These are phyloP conservation scores for Euphorbia lathyris DNA, from an alignment of 345 rosid species.

Conservation along the genomic window DNA sequence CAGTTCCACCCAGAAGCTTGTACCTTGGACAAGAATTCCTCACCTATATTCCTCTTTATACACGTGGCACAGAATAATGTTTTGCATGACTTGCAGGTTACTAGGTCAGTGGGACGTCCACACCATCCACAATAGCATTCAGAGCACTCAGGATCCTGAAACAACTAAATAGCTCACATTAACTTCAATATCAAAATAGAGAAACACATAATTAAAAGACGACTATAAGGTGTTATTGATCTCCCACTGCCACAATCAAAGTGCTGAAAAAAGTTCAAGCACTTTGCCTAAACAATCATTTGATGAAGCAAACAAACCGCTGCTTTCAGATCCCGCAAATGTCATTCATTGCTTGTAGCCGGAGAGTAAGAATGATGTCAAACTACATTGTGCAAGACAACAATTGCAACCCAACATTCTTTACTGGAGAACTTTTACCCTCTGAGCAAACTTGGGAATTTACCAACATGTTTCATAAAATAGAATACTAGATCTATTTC, in stretches of 20 bases:
- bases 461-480: conserved; percentile 1
- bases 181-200: conserved; percentile 12
- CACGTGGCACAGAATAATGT: conserved; percentile 66
- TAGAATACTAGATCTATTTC: not conserved
- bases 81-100: conserved; percentile 78
- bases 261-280: not conserved
- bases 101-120: conserved; percentile 58
- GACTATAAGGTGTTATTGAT: not conserved
- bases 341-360: not conserved
- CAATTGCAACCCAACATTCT: not conserved
- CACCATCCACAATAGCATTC: conserved; percentile 94
- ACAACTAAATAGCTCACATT: conserved; percentile 21
- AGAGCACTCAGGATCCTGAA: conserved; percentile 61
- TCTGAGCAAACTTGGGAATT: not conserved
- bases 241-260: not conserved
- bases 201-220: not conserved
- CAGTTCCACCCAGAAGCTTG: conserved; percentile 80
- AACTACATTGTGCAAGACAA: not conserved
- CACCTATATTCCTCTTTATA: conserved; percentile 75
- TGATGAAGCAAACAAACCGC: not conserved
- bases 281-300: not conserved
- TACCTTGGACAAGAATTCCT: conserved; percentile 56
- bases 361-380: not conserved
- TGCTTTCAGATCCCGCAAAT: not conserved
- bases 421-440: not conserved